Conservation (phyloP, 2,329 filamentous ascomycete genomes). For the Scedosporium minutisporum region DNA sequence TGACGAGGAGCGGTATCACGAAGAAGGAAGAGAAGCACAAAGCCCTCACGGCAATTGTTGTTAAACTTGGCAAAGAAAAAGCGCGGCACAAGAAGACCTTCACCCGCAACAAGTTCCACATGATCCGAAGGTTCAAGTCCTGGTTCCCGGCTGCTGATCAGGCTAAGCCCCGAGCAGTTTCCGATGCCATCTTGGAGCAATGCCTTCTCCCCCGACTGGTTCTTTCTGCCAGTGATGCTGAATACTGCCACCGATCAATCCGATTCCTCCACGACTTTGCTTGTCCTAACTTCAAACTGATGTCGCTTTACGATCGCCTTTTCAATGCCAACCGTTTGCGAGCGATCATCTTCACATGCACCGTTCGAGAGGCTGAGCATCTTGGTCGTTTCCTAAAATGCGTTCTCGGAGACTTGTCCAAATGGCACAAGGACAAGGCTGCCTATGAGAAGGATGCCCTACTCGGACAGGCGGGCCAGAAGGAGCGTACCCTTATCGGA, state of each 20-base stretch:
- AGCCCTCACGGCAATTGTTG: constrained; percentile 50
- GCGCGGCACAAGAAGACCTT: constrained; percentile 10
- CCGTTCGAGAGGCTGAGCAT: constrained; percentile 82
- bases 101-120: constrained; percentile 39
- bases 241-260: constrained; percentile 79
- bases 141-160: constrained; percentile 63
- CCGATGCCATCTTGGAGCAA: constrained; percentile 73
- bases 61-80: constrained; percentile 11
- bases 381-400: constrained; percentile 85
- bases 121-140: constrained; percentile 64
- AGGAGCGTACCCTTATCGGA: constrained; percentile 54
- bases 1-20: constrained; percentile 54
- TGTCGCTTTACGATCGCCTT: constrained; percentile 72
- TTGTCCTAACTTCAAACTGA: constrained; percentile 76
- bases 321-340: constrained; percentile 77
- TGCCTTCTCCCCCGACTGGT: constrained; percentile 85
- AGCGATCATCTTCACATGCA: constrained; percentile 78
- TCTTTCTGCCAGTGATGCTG: constrained; percentile 76
- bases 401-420: constrained; percentile 65
- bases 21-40: constrained; percentile 64
- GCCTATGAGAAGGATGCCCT: constrained; percentile 74
- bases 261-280: constrained; percentile 79
- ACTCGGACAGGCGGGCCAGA: constrained; percentile 22
- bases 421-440: constrained; percentile 72
- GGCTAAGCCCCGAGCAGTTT: constrained; percentile 48